Evolutionary conservation across 768 basidiomycete genomes (phyloP).

Genomic region (Xanthoconium purpureum): DNA sequence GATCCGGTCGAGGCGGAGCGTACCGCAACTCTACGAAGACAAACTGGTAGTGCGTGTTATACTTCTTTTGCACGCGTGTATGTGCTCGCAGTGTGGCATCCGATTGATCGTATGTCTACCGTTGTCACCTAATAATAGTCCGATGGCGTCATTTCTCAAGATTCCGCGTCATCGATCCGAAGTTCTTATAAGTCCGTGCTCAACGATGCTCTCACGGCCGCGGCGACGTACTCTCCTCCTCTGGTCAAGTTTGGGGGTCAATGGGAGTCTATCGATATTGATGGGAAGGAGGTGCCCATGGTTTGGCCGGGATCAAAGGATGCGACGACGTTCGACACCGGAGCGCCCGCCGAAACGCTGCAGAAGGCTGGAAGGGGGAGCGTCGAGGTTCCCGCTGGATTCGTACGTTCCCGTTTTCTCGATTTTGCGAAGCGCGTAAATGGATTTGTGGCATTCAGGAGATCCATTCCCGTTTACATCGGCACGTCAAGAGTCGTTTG

Average conservation of each 20-base stretch:
- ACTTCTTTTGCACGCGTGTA: background rate
- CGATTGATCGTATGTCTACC: background rate
- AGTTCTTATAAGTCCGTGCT: constrained; percentile 58
- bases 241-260: constrained; percentile 60
- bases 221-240: constrained; percentile 46
- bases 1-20: constrained; percentile 72
- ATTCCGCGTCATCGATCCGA: constrained; percentile 51
- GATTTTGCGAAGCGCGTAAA: background rate
- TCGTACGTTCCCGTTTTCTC: constrained; percentile 47
- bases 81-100: background rate
- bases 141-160: constrained; percentile 43
- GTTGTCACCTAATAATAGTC: constrained; percentile 11
- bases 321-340: constrained; percentile 65
- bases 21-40: constrained; percentile 80
- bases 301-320: constrained; percentile 58
- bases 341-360: constrained; percentile 53
- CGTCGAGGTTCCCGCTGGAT: constrained; percentile 53
- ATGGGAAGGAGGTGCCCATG: constrained; percentile 22
- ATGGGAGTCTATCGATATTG: constrained; percentile 45
- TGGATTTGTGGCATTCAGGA: constrained; percentile 43
- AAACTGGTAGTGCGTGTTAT: constrained; percentile 59
- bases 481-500: constrained; percentile 79
- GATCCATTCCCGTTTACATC: constrained; percentile 71
- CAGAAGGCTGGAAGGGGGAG: constrained; percentile 64
- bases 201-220: constrained; percentile 54